Conservation (phyloP, 768 basidiomycete genomes). For the Lanmaoa pseudosensibilis region DNA sequence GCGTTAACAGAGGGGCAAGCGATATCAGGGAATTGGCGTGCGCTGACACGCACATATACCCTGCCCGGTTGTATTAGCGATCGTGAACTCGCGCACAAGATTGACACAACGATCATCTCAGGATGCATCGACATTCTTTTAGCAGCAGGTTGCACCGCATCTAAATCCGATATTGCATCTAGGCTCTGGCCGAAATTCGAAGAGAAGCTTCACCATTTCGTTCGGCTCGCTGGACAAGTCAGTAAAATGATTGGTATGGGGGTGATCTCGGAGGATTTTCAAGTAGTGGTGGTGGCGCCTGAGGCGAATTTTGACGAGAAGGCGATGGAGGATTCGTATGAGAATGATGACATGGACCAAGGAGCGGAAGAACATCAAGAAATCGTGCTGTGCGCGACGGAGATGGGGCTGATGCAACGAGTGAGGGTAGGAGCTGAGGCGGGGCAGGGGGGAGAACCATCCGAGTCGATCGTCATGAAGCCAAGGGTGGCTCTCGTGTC, state of each 20-base stretch:
- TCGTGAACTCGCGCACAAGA: slow-evolving; percentile 9
- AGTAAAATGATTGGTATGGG: slow-evolving; percentile 34
- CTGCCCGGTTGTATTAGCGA: slow-evolving; percentile 13
- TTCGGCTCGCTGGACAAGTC: slow-evolving; percentile 44
- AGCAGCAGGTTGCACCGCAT: slow-evolving; percentile 23
- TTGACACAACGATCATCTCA: slow-evolving; percentile 10
- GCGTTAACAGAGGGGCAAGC: slow-evolving; percentile 42
- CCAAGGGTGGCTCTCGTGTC: slow-evolving; percentile 37
- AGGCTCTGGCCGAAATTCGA: slow-evolving; percentile 43
- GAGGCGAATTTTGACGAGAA: slow-evolving; percentile 11
- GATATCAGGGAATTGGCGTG: slow-evolving; percentile 43
- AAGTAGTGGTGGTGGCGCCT: slow-evolving; percentile 19
- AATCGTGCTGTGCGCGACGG: slow-evolving; percentile 35
- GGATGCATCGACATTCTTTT: slow-evolving; percentile 30
- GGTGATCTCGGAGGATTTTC: slow-evolving; percentile 27
- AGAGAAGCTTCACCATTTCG: slow-evolving; percentile 41
- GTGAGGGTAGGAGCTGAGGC: slow-evolving; percentile 10
- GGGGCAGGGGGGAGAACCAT: slow-evolving; percentile 12
- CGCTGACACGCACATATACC: slow-evolving; percentile 33
- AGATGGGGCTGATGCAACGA: slow-evolving; percentile 32
- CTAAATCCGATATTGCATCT: slow-evolving; percentile 32
- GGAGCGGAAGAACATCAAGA: not conserved
- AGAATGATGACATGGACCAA: slow-evolving; percentile 14
- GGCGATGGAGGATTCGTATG: slow-evolving; percentile 28
- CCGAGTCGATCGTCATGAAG: slow-evolving; percentile 30